phyloP scores from a whole-genome alignment of 202 grass and related monocot species.

The Hordeum pubiflorum region DNA sequence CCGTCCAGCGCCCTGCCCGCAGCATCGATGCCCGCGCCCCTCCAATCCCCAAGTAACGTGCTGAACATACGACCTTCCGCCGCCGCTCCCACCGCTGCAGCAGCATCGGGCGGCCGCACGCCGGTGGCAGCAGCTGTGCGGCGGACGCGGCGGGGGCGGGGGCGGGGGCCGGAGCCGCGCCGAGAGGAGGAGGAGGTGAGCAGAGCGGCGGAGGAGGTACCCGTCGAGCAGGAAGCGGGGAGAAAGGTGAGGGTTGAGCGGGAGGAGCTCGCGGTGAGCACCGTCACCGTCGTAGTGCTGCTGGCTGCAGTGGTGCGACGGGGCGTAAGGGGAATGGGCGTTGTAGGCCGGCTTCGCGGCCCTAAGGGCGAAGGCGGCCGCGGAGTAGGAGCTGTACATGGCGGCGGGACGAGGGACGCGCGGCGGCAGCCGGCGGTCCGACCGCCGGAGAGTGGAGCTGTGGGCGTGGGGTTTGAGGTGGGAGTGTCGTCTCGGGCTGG shows the following conservation, averaged over 20 bases:
- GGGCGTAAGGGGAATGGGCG: slow-evolving; percentile 15
- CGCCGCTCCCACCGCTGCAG: neutral
- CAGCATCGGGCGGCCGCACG: neutral
- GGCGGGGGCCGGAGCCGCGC: slow-evolving; percentile 14
- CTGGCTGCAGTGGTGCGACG: slow-evolving; percentile 1
- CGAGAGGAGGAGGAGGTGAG: slow-evolving; percentile 29
- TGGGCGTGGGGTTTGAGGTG: neutral
- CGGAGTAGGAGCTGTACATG: slow-evolving; percentile 69
- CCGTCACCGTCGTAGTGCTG: slow-evolving; percentile 2
- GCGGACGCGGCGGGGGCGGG: neutral
- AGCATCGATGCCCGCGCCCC: slow-evolving; percentile 6
- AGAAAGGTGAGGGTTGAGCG: slow-evolving; percentile 3
- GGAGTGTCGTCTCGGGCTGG: neutral
- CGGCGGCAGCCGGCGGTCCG: neutral
- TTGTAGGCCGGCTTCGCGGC: slow-evolving; percentile 47
- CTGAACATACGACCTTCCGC: neutral
- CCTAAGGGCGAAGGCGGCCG: slow-evolving; percentile 38
- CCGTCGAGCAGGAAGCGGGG: slow-evolving; percentile 45
- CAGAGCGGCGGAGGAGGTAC: slow-evolving; percentile 30
- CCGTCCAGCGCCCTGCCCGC: neutral
- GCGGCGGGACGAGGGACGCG: neutral
- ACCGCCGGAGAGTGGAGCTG: neutral
- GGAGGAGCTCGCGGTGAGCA: slow-evolving; percentile 33
- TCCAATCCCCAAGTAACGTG: slow-evolving; percentile 1
- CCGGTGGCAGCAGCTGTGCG: slow-evolving; percentile 17